Percentiles rank a stretch among this genome's conserved stretches.
phyloP scores from a whole-genome alignment of 768 basidiomycete species.

The Amanita subjunquillea region DNA sequence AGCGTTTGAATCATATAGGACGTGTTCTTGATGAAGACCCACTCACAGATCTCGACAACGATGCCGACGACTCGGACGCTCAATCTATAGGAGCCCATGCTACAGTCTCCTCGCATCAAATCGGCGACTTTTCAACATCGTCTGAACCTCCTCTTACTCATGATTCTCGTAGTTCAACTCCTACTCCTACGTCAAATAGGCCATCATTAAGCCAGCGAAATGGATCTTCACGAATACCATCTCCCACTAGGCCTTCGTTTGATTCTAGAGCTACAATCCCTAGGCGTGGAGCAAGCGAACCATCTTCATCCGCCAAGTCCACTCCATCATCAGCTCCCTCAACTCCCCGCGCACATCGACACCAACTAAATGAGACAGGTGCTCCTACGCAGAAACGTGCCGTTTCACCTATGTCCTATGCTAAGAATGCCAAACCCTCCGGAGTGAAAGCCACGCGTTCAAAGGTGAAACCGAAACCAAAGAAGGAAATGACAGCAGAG shows the following conservation, averaged over 20 bases:
- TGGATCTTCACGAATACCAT: slow-evolving; percentile 21
- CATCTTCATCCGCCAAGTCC: slow-evolving; percentile 22
- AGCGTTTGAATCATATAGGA: slow-evolving; percentile 29
- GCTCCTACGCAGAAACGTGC: slow-evolving; percentile 19
- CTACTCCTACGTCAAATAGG: slow-evolving; percentile 23
- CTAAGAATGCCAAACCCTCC: slow-evolving; percentile 10
- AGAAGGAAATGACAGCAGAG: slow-evolving; percentile 30
- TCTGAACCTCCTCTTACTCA: slow-evolving; percentile 12
- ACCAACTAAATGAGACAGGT: slow-evolving; percentile 18
- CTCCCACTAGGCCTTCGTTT: slow-evolving; percentile 27
- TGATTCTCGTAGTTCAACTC: slow-evolving; percentile 31
- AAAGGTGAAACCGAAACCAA: slow-evolving; percentile 24
- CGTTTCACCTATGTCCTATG: slow-evolving; percentile 20
- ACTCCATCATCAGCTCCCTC: slow-evolving; percentile 15
- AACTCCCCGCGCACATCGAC: slow-evolving; percentile 16
- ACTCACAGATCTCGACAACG: slow-evolving; percentile 63
- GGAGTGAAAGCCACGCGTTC: slow-evolving; percentile 23
- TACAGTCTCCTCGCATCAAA: slow-evolving; percentile 12
- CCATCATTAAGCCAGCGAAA: slow-evolving; percentile 22
- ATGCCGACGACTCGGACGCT: slow-evolving; percentile 29
- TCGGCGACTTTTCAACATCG: slow-evolving; percentile 13
- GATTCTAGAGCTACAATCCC: slow-evolving; percentile 38
- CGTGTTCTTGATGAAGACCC: slow-evolving; percentile 71
- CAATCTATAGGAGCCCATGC: slow-evolving; percentile 21
- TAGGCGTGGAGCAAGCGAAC: slow-evolving; percentile 27